Base-by-base conservation (phyloP, 2,329 filamentous ascomycete species). In the Aspergillus sp. region DNA sequence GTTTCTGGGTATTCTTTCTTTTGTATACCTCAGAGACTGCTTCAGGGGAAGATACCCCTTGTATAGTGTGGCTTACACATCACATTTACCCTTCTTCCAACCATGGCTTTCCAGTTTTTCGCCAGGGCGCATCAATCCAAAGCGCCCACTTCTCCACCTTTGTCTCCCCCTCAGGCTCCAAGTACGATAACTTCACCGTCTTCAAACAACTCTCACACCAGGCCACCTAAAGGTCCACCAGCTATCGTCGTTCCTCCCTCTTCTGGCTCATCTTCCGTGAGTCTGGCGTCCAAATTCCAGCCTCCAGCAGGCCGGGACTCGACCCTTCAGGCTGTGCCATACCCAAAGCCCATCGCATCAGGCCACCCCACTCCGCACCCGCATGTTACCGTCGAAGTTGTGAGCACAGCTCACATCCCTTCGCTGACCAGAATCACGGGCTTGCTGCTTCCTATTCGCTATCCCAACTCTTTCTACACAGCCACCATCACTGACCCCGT, bases 391-490 rank as follows among this genome's bases (percentile, higher is more conserved):
- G 74, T 88, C 50, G 77, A 81, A 3, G 75, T 81, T 3, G 78
- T 87, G 54, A 81, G 78, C n/a, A 78, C 79, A 38, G 77, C 78
- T 23, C 81, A 86, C 67, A 77, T 88, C 39, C 79, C 81, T 19
- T 80, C 81, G 7, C 80, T 87, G 70, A 83, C 82, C 67, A 82
- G 83, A 17, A 81, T 88, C 30, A 87, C 83, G 54, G 77, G 80
- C 57, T 75, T 87, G 4, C 80, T 87, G 2, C 78, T 89, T 1
- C 86, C 86, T 6, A 84, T 88, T 59, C 80, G 83, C 56, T 89
- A 89, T 68, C 82, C 84, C 3, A 80, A 83, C 50, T 80, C 78
- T 17, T 88, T 88, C 78, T 89, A 86, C 76, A 81, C 80, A 19
- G 84, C 86, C 61, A 86, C 82, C 42, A 78, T 87, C 70, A 80